Conservation (phyloP, 2,329 filamentous ascomycete species). For the Colletotrichum tropicale region DNA sequence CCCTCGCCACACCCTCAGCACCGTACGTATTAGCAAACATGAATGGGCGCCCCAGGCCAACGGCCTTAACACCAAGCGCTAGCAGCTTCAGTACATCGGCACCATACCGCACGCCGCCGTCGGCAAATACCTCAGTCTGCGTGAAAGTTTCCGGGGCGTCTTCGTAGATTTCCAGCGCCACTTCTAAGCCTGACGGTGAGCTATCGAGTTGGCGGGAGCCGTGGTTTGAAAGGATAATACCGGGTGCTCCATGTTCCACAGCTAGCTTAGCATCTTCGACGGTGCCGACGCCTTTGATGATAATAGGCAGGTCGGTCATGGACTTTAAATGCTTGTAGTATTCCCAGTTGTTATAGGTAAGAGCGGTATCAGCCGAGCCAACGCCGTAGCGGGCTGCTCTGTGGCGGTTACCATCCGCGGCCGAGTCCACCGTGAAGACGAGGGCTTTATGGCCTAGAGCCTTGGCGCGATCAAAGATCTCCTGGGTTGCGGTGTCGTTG, state of each 20-base stretch:
- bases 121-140: constrained; percentile 32
- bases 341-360: too few relatives aligned
- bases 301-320: not conserved
- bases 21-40: constrained; percentile 10
- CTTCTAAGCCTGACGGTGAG: constrained; percentile 34
- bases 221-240: constrained; percentile 48
- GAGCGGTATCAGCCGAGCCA: too few relatives aligned
- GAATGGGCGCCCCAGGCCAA: constrained; percentile 43
- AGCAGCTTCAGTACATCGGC: constrained; percentile 45
- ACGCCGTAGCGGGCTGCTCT: too few relatives aligned
- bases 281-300: not conserved
- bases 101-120: constrained; percentile 44
- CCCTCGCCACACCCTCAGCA: not conserved
- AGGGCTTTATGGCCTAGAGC: not conserved
- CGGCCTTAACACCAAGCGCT: constrained; percentile 43
- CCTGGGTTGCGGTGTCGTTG: not conserved
- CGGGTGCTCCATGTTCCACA: constrained; percentile 15
- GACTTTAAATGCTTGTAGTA: too few relatives aligned
- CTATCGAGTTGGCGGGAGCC: constrained; percentile 47
- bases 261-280: not conserved
- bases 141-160: constrained; percentile 29
- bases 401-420: too few relatives aligned
- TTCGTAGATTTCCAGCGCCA: constrained; percentile 32
- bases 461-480: not conserved
- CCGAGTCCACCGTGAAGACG: too few relatives aligned